A percentile compares a stretch with the other conserved stretches of the same genome.
Evolutionary conservation across 192 early-diverging fungal species (phyloP).

Genomic region (Umbelopsis isabellina): DNA sequence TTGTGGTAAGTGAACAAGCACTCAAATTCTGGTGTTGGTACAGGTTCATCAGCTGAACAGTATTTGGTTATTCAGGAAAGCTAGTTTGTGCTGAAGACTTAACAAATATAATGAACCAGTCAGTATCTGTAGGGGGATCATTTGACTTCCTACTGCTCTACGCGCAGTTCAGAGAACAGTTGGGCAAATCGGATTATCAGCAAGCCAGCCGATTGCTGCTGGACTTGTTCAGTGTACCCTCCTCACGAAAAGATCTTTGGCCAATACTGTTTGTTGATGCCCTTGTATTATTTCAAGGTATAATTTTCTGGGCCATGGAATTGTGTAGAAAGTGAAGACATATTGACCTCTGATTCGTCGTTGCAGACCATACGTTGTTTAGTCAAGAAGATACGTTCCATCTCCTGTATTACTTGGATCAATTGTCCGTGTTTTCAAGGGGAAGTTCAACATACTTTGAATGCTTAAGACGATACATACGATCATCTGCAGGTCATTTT

Average conservation of each 20-base stretch:
- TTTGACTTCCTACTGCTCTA: constrained; percentile 9
- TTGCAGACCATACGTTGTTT: not conserved
- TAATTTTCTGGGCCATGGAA: not conserved
- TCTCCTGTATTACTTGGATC: constrained; percentile 1
- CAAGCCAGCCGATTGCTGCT: not conserved
- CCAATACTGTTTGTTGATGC: constrained; percentile 13
- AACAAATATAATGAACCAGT: not conserved
- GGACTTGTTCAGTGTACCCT: not conserved
- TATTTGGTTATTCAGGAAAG: not conserved
- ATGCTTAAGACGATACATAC: constrained; percentile 3
- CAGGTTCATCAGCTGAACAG: no score
- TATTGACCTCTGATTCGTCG: not conserved
- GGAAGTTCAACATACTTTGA: not conserved
- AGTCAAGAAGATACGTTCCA: constrained; percentile 17
- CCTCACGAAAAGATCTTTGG: constrained; percentile 15
- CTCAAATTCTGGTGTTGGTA: not conserved
- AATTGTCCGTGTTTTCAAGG: not conserved
- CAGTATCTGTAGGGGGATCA: not conserved
- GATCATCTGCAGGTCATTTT: not conserved
- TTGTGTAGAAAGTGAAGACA: not conserved
- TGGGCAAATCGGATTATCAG: not conserved
- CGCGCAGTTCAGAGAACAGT: not conserved
- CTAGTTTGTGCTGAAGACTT: not conserved
- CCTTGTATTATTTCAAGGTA: constrained; percentile 10
- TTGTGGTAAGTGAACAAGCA: not conserved